Base-by-base conservation (phyloP, 164 flowering plant species). In the Tetracentron sinense region DNA sequence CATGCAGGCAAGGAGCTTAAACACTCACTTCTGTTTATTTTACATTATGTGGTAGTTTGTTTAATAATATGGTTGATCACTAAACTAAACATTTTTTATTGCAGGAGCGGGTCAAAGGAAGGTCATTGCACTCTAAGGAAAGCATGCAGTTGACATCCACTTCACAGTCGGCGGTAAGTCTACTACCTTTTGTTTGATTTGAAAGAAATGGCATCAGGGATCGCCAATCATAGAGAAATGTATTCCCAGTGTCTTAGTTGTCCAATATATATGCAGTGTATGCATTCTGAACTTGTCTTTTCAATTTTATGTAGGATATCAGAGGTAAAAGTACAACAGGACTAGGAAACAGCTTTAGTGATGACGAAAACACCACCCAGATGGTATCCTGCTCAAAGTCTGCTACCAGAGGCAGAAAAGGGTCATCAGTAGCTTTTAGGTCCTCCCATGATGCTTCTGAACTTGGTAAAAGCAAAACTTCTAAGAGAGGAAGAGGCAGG, bases 101-200 rank as follows among this genome's bases (percentile, higher is more conserved):
- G 67, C 83, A 94, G 99, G 92, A 89, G 64, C 96, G 97, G 21
- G 85, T 89, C 47, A 88, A 88, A 65, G 86, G 83, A 67, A 82
- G 95, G 72, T 77, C 91, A 20, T 19, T 64, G 26, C 77, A 33
- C 47, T 58, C 86, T 8, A 88, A 79, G 61, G 96, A 83, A 51
- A 63, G 73, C 51, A 31, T 69, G 47, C 72, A 67, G 56, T 76
- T 77, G 31, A 61, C 79, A 26, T 81, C 85, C 26, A 69, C 67
- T 62, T 60, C 75, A 2, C 83, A 70, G 64, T 75, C 63, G 48
- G 83, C 77, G 89, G 96, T 92, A 55, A 56, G 30, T 23, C 31
- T 58, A 29, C n/a, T 47, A 22, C 54, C 42, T 15, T 56, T 60
- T 12, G 26, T 21, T 61, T 38, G 50, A 11, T 67, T 38, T 42